phyloP scores from a whole-genome alignment of 352 stramenopile genomes.

The Phytophthora fragariaefolia region DNA sequence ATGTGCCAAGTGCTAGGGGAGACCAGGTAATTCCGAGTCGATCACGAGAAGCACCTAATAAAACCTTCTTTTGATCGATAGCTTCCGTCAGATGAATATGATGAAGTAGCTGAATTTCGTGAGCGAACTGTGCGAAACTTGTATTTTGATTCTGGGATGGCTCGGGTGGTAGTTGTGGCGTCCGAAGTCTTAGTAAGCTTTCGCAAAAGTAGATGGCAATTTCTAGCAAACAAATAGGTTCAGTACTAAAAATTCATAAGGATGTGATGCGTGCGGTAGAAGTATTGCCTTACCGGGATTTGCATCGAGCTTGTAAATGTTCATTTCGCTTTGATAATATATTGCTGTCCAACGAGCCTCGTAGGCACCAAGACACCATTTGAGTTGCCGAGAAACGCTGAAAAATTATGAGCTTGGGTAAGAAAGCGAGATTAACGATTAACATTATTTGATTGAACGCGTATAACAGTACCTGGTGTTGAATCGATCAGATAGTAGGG shows the following conservation, averaged over 20 bases:
- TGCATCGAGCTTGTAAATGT: conserved; percentile 55
- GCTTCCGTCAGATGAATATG: conserved; percentile 37
- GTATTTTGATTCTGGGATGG: conserved; percentile 30
- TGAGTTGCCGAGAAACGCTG: conserved; percentile 48
- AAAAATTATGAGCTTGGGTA: background rate
- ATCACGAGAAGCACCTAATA: conserved; percentile 36
- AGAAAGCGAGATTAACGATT: no score
- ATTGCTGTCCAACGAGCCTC: conserved; percentile 56
- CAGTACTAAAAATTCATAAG: background rate
- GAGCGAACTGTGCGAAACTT: conserved; percentile 41
- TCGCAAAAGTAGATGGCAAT: conserved; percentile 47
- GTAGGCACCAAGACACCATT: conserved; percentile 50
- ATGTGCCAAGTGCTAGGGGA: conserved; percentile 19
- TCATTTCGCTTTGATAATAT: conserved; percentile 51
- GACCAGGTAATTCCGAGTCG: conserved; percentile 30
- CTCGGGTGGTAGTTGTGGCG: conserved; percentile 19
- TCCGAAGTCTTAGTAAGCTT: conserved; percentile 34
- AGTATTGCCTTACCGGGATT: conserved; percentile 41
- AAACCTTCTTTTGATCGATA: conserved; percentile 44
- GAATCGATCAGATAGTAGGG: conserved; percentile 7
- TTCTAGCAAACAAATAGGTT: conserved; percentile 20
- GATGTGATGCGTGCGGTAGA: background rate
- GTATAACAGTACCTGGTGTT: conserved; percentile 25
- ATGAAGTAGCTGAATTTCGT: conserved; percentile 51
- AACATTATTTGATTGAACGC: background rate